Evolutionary conservation across 345 rosid genomes (phyloP), one percentile per base, ranked within the genome.

Genomic region (Nephelium lappaceum): DNA sequence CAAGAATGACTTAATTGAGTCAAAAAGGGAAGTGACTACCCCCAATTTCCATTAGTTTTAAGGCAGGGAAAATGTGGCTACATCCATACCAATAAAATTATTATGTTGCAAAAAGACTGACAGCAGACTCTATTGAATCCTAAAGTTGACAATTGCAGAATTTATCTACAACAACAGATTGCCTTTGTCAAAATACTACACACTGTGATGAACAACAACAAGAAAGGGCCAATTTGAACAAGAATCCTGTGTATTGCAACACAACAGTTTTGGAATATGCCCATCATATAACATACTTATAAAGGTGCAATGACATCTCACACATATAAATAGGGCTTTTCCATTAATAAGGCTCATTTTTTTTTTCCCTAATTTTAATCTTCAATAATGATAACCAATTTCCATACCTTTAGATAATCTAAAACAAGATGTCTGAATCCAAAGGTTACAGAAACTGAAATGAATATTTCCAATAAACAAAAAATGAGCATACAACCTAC

Each of bases 401-500:
- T 18, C 69, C 45, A 11, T 42, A 45, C 1, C 31, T 49, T 60
- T 1, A 64, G 14, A 8, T 49, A 58, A 57, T 11, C n/a, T n/a
- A 67, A 8, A 71, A 71, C 11, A 14, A 21, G 4, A 58, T 75
- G 73, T 55, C 24, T 15, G 24, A 49, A 58, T 19, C n/a, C 39
- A 72, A 43, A 51, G 11, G 53, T 10, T 11, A 24, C 49, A 21
- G 42, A 69, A 67, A 64, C 45, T 21, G 73, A 60, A 47, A 61
- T 12, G 11, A 53, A 18, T 5, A 55, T 21, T 58, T 69, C 47
- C 42, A 68, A 55, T 8, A 55, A 80, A 18, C 8, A 36, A 64
- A 71, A 62, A 53, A 31, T 25, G 62, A 27, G 43, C 12, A 73
- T 64, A 60, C 23, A 72, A 82, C 89, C 27, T 72, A 91, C 94